phyloP scores from a whole-genome alignment of 108 stramenopile species.

The Nannochloropsis salina region DNA sequence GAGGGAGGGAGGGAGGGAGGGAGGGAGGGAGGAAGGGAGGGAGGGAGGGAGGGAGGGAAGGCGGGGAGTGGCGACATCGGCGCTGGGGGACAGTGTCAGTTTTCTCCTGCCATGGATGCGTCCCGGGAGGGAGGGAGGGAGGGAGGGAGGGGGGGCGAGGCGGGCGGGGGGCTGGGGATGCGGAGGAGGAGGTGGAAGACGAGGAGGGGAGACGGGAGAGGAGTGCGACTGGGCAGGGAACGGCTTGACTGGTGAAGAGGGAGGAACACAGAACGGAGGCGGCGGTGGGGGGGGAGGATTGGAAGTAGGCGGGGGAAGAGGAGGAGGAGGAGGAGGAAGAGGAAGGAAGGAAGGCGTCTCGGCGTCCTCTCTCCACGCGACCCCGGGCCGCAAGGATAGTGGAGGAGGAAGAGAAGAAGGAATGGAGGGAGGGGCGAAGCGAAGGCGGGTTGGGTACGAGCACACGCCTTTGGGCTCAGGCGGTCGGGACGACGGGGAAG shows the following conservation, averaged over 20 bases:
- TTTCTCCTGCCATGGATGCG: not conserved
- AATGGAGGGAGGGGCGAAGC: too few relatives aligned
- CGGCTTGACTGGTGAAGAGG: too few relatives aligned
- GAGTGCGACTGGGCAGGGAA: too few relatives aligned
- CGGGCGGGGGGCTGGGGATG: too few relatives aligned
- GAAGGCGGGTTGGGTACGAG: not conserved
- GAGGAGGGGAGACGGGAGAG: too few relatives aligned
- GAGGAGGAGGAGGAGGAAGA: not conserved
- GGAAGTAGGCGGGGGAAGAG: not conserved
- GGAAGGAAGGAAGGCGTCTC: too few relatives aligned
- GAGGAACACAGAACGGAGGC: too few relatives aligned
- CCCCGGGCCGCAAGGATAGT: too few relatives aligned
- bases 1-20: slow-evolving; percentile 10
- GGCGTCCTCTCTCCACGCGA: not conserved
- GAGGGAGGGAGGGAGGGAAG: not conserved
- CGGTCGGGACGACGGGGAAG: too few relatives aligned
- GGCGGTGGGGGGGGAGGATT: too few relatives aligned
- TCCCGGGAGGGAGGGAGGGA: not conserved
- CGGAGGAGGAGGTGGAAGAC: too few relatives aligned
- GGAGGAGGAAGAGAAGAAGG: too few relatives aligned
- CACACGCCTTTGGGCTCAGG: not conserved
- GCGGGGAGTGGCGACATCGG: not conserved
- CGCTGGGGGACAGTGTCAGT: not conserved
- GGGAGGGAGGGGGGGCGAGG: not conserved
- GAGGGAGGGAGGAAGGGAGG: not conserved